phyloP scores from a whole-genome alignment of 2,329 filamentous ascomycete species.

The Talaromyces sp. region DNA sequence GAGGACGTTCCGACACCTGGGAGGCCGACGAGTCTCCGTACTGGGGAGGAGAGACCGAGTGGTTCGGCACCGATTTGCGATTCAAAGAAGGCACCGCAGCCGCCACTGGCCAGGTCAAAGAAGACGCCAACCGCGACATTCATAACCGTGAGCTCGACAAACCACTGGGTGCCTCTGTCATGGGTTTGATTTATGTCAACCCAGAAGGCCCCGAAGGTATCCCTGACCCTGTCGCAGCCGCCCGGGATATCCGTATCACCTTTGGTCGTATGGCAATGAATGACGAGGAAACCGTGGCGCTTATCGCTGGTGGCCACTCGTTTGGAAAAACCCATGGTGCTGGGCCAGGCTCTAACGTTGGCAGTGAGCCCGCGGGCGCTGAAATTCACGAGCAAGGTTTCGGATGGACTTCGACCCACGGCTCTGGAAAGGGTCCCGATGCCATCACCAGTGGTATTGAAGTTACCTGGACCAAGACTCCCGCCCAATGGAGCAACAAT shows the following conservation, averaged over 20 bases:
- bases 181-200: conserved; percentile 79
- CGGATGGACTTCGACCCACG: conserved; percentile 63
- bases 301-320: conserved; percentile 72
- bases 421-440: conserved; percentile 62
- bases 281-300: conserved; percentile 72
- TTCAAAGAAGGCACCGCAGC: conserved; percentile 53
- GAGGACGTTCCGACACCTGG: conserved; percentile 66
- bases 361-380: conserved; percentile 61
- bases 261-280: conserved; percentile 80
- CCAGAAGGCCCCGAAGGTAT: conserved; percentile 69
- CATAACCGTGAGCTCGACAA: conserved; percentile 61
- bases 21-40: conserved; percentile 71
- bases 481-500: conserved; percentile 68
- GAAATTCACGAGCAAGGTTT: conserved; percentile 61
- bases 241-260: conserved; percentile 65
- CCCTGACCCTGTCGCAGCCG: conserved; percentile 64
- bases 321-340: conserved; percentile 81
- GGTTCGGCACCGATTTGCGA: conserved; percentile 68
- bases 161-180: conserved; percentile 62
- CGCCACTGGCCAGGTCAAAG: conserved; percentile 34
- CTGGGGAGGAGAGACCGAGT: conserved; percentile 71
- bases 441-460: conserved; percentile 72
- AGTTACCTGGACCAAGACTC: conserved; percentile 72
- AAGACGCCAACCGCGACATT: conserved; percentile 42
- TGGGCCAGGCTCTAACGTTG: conserved; percentile 57